Evolutionary conservation across 768 basidiomycete species (phyloP), one percentile per base, ranked within the genome.

Genomic region (Lactarius sanguifluus): DNA sequence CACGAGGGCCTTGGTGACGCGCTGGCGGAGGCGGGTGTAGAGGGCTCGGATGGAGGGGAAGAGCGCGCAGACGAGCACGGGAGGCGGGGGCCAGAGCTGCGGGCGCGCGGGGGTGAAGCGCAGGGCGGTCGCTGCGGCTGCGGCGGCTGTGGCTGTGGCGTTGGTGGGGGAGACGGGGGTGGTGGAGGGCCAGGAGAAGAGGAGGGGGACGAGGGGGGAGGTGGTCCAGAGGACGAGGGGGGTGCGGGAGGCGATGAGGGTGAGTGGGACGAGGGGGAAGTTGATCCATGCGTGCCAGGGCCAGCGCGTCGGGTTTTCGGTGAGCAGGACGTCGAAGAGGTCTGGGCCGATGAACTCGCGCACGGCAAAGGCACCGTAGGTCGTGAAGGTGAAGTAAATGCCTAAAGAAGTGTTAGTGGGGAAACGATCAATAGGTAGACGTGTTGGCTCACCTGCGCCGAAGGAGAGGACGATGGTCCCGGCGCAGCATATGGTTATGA

Each of bases 281-380:
- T 92, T 88, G 73, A 91, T 74, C 77, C 83, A 90, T 43, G 89
- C 88, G 55, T 86, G 83, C 84, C 86, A 87, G 1, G 89, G 86
- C 91, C 91, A 93, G 61, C 86, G 84, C 47, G 79, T 77, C 1
- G 86, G 86, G 72, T 92, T 87, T 67, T 88, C 82, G 0, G 88
- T 85, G 18, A 92, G 75, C 40, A 92, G 79, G 23, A 85, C 68
- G 59, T 85, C 71, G 64, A 64, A 77, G 71, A 76, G 71, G 85
- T 92, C 88, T 71, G 81, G 75, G 8, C 91, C 91, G 47, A 93
- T 78, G 67, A 90, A 89, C 69, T 87, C 81, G 54, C 81, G 78
- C 20, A 92, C 75, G 32, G 91, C 90, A 75, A 85, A 89, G 3
- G 86, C 85, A 1, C 91, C 91, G 71, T 92, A 93, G 1, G 81